These are phyloP conservation scores for Aaosphaeria pasadenensis DNA, from an alignment of 2,329 filamentous ascomycete genomes.

Conservation along the genomic window DNA sequence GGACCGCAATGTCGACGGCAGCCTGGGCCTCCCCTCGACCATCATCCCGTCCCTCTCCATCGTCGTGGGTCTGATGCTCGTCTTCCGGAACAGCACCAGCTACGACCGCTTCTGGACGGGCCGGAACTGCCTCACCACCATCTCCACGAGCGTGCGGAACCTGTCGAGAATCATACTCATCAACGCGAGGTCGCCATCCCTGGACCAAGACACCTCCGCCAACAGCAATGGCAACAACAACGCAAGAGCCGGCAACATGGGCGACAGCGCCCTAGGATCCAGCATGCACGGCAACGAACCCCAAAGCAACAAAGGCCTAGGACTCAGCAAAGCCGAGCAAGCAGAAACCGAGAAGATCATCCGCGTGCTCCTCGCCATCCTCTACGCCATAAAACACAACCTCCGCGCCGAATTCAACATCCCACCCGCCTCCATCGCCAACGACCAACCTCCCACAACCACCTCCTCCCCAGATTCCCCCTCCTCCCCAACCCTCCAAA, in stretches of 20 bases:
- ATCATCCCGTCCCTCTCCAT: slow-evolving; percentile 64
- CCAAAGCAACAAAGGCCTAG: neutral
- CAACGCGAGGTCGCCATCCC: slow-evolving; percentile 29
- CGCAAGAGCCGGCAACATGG: neutral
- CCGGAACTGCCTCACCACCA: slow-evolving; percentile 54
- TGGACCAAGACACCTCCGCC: neutral
- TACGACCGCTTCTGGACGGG: slow-evolving; percentile 66
- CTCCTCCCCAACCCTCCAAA: slow-evolving; percentile 2
- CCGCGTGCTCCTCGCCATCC: slow-evolving; percentile 58
- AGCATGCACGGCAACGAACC: neutral
- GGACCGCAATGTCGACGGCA: slow-evolving; percentile 49
- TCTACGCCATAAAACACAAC: slow-evolving; percentile 64
- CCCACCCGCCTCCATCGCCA: slow-evolving; percentile 35
- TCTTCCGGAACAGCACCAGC: slow-evolving; percentile 63
- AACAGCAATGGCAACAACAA: neutral
- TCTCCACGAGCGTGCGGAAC: slow-evolving; percentile 59
- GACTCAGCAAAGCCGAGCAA: slow-evolving; percentile 39
- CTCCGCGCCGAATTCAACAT: slow-evolving; percentile 58
- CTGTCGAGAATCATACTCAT: slow-evolving; percentile 56
- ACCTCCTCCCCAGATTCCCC: neutral
- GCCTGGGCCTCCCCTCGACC: slow-evolving; percentile 55
- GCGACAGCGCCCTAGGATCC: slow-evolving; percentile 7
- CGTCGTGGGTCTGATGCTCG: slow-evolving; percentile 65
- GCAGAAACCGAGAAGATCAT: slow-evolving; percentile 59
- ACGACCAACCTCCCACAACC: slow-evolving; percentile 5